Evolutionary conservation across 176 grass and related monocot genomes (phyloP), one percentile per base, ranked within the genome.

Genomic region (Musa itinerans): DNA sequence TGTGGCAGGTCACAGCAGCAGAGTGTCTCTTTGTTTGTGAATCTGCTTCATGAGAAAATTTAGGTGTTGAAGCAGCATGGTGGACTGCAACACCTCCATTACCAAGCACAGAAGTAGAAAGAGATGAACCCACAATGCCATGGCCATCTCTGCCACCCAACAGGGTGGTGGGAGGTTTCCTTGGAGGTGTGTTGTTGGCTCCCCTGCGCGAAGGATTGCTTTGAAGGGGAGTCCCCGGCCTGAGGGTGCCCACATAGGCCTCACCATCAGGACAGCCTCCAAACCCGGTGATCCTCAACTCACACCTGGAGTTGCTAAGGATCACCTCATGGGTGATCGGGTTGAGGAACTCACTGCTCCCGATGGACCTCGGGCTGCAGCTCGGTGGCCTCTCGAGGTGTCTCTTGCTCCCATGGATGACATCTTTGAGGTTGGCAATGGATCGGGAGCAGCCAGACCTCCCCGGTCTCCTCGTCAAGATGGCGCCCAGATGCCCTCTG

Each of bases 341-440:
- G 86, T 98, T 98, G 34, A 98, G 54, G 81, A 98, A 98, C 78
- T 98, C 94, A 69, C 88, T 98, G 81, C 94, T 98, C 34, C 94
- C 94, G 50, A 98, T 98, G 48, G 94, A 98, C 64, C 94, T 78
- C 22, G 94, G 94, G 85, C 94, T 98, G 84, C 90, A 93, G 71
- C 86, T 91, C 1, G 83, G 88, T 27, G 90, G 90, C 76, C 69
- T 81, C 11, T 88, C 88, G 16, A 89, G 88, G 69, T 98, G 94
- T 22, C 94, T 85, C 81, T 98, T 98, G 90, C 94, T 98, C 19
- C 94, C 94, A 82, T 98, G 94, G 78, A 98, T 98, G 19, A 98
- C 94, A 68, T 98, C 90, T 19, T 87, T 89, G 9, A 98, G 86
- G 86, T 98, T 98, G 57, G 94, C 90, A 7, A 98, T 93, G 8